Conservation (phyloP, 768 basidiomycete genomes). For the Termitomyces heimii region DNA sequence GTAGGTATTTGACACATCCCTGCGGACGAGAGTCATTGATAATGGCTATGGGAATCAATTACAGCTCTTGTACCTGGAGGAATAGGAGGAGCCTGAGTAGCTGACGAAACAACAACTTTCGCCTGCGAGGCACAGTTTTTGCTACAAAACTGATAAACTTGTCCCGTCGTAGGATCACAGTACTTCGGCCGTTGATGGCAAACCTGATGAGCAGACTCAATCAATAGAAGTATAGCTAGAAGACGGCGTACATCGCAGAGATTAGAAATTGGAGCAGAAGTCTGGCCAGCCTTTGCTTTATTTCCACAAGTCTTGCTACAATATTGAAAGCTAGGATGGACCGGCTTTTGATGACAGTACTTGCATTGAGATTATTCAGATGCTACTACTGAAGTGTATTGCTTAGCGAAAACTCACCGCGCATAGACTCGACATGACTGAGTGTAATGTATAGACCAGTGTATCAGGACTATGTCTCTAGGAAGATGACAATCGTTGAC, state of each 20-base stretch:
- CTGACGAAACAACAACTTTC: not conserved
- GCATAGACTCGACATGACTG: slow-evolving; percentile 1
- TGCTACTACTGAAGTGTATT: not conserved
- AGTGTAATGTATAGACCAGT: not conserved
- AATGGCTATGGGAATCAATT: not conserved
- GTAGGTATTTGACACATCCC: slow-evolving; percentile 48
- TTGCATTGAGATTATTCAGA: slow-evolving; percentile 15
- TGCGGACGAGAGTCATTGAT: slow-evolving; percentile 6
- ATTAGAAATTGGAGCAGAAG: slow-evolving; percentile 22
- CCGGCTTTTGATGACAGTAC: slow-evolving; percentile 55
- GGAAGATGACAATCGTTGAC: no score
- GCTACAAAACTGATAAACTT: slow-evolving; percentile 53
- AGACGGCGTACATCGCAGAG: slow-evolving; percentile 38
- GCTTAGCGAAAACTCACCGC: not conserved
- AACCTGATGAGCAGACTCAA: slow-evolving; percentile 27
- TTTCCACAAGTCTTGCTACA: slow-evolving; percentile 54
- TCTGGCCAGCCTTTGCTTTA: slow-evolving; percentile 28
- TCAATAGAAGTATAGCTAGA: not conserved
- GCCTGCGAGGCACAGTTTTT: slow-evolving; percentile 44
- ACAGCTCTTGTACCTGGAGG: slow-evolving; percentile 11
- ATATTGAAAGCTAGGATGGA: slow-evolving; percentile 51
- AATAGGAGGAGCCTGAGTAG: not conserved
- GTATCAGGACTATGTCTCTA: not conserved
- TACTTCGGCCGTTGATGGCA: slow-evolving; percentile 57
- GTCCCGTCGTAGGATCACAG: slow-evolving; percentile 41